Conservation (phyloP, 495 filamentous ascomycete species). For the Symbiotaphrina buchneri region DNA sequence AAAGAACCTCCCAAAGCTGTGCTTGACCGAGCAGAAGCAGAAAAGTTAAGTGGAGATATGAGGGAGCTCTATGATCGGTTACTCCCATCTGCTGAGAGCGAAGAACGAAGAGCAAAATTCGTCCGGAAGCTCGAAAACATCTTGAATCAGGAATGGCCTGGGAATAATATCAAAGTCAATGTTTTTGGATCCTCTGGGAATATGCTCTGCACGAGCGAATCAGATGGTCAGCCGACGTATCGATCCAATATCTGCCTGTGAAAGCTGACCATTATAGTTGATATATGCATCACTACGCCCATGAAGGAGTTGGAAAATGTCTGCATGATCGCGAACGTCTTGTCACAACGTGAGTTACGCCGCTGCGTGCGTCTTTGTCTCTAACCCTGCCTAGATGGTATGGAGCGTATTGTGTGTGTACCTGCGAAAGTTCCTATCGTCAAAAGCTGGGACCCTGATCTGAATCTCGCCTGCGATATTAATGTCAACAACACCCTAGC, state of each 20-base stretch:
- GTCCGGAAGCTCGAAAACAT: constrained; percentile 70
- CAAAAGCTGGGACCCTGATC: constrained; percentile 94
- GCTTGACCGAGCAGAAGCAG: constrained; percentile 53
- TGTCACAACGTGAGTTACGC: constrained; percentile 51
- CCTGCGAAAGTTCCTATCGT: constrained; percentile 95
- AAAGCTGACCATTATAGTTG: constrained; percentile 31
- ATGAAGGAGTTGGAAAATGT: constrained; percentile 69
- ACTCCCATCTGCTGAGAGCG: constrained; percentile 61
- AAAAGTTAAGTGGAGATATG: constrained; percentile 59
- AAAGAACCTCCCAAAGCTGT: constrained; percentile 40
- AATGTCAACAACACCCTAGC: constrained; percentile 95
- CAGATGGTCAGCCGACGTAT: constrained; percentile 48
- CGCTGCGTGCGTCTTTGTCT: neutral
- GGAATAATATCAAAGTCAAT: constrained; percentile 69
- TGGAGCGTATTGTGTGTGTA: constrained; percentile 87
- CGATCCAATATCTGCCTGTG: constrained; percentile 1
- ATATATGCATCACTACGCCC: constrained; percentile 88
- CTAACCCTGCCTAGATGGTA: constrained; percentile 40
- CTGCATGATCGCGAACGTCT: constrained; percentile 64
- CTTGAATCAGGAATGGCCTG: constrained; percentile 79
- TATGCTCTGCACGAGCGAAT: constrained; percentile 83
- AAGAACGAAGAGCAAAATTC: constrained; percentile 47
- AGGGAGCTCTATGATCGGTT: constrained; percentile 62
- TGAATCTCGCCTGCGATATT: constrained; percentile 85
- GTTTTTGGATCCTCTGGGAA: constrained; percentile 97